These are phyloP conservation scores for Aquilaria agallochum DNA, from an alignment of 441 rosid species.

Conservation along the genomic window DNA sequence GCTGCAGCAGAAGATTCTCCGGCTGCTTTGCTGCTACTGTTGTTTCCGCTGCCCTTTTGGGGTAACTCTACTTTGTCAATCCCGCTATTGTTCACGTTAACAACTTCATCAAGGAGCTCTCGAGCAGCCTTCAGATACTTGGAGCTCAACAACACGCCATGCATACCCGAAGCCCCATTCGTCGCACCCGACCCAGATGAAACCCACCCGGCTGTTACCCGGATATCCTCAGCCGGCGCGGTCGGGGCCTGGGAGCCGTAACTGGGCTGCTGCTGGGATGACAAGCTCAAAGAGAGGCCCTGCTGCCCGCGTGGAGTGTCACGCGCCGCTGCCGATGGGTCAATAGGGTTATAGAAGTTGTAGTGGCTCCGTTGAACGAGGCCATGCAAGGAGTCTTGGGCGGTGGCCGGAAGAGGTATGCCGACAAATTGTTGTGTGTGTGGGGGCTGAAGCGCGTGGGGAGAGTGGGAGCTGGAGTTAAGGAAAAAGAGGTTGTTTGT, in stretches of 20 bases:
- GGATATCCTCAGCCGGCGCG: conserved; percentile 43
- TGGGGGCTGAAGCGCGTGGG: conserved; percentile 45
- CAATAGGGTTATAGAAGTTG: conserved; percentile 63
- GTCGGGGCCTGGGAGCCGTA: conserved; percentile 46
- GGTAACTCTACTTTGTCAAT: conserved; percentile 37
- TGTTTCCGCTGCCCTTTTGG: conserved; percentile 33
- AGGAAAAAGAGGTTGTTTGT: conserved; percentile 57
- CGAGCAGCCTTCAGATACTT: conserved; percentile 92
- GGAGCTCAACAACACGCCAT: conserved; percentile 67
- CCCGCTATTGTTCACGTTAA: conserved; percentile 59
- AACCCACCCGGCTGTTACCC: conserved; percentile 54
- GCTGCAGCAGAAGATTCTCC: conserved; percentile 44
- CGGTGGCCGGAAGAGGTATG: conserved; percentile 61
- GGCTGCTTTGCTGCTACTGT: conserved; percentile 26
- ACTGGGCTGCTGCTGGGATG: conserved; percentile 67
- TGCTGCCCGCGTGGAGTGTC: conserved; percentile 74
- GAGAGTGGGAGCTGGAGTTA: conserved; percentile 37
- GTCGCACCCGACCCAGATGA: conserved; percentile 76
- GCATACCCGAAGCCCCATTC: conserved; percentile 62
- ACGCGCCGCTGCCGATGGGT: conserved; percentile 45
- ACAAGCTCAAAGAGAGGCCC: conserved; percentile 82
- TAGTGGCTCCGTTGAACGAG: conserved; percentile 68
- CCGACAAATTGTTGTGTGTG: conserved; percentile 76
- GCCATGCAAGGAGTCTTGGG: conserved; percentile 53
- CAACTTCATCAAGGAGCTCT: conserved; percentile 93